Percentiles rank a stretch among this genome's conserved stretches.
These are phyloP conservation scores for Arabidopsis arenosa DNA, from an alignment of 345 rosid species.

Conservation along the genomic window DNA sequence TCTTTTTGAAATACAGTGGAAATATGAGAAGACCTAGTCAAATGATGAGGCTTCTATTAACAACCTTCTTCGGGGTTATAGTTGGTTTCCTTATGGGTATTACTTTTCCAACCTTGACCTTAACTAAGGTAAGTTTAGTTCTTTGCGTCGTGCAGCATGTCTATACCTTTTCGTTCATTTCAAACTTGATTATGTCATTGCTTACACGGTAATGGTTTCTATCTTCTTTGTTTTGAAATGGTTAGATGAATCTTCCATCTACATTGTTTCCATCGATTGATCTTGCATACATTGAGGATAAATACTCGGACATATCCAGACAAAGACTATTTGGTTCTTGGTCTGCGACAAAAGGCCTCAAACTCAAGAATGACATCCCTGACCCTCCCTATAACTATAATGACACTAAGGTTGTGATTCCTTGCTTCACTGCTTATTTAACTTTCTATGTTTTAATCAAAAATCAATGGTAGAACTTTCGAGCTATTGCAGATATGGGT, in stretches of 20 bases:
- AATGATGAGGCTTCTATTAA: slow-evolving; percentile 74
- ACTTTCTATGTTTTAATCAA: background rate
- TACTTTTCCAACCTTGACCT: slow-evolving; percentile 74
- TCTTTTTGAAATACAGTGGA: slow-evolving; percentile 48
- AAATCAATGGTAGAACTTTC: background rate
- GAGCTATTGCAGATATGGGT: slow-evolving; percentile 74
- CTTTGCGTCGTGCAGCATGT: background rate
- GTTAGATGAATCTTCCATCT: slow-evolving; percentile 87
- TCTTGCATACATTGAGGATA: slow-evolving; percentile 78
- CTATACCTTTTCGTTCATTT: background rate
- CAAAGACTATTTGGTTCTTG: slow-evolving; percentile 66
- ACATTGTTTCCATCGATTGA: slow-evolving; percentile 80
- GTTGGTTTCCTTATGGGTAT: slow-evolving; percentile 88
- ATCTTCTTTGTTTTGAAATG: slow-evolving; percentile 37
- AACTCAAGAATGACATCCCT: slow-evolving; percentile 38
- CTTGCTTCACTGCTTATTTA: background rate
- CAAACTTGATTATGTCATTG: slow-evolving; percentile 6
- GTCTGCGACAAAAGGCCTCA: slow-evolving; percentile 62
- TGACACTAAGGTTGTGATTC: slow-evolving; percentile 59
- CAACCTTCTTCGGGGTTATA: slow-evolving; percentile 66
- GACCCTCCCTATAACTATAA: slow-evolving; percentile 42
- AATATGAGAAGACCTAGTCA: slow-evolving; percentile 66
- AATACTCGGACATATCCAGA: slow-evolving; percentile 79
- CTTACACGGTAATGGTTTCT: slow-evolving; percentile 15
- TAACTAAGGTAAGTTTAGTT: slow-evolving; percentile 61